phyloP scores from a whole-genome alignment of 306 rosid species.

The Calophaca sinica region DNA sequence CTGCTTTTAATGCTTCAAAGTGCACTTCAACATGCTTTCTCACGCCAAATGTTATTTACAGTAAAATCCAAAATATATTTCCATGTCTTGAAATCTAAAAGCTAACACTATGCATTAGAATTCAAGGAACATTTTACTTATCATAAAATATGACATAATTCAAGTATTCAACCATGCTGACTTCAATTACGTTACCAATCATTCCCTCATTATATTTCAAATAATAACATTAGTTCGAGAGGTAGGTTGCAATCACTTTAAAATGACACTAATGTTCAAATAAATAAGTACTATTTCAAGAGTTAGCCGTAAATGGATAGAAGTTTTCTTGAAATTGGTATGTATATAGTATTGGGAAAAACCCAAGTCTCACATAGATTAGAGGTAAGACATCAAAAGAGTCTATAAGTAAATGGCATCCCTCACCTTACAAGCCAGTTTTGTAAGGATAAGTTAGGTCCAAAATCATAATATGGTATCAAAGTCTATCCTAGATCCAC shows the following conservation, averaged over 20 bases:
- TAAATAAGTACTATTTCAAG: conserved; percentile 26
- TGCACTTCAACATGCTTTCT: conserved; percentile 24
- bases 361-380: too few species aligned
- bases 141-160: not conserved
- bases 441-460: too few species aligned
- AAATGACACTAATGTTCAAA: conserved; percentile 22
- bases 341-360: too few species aligned
- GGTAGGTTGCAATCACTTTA: not conserved
- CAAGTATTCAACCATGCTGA: conserved; percentile 34
- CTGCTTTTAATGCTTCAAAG: conserved; percentile 1
- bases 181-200: conserved; percentile 6
- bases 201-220: conserved; percentile 34
- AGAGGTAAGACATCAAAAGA: too few species aligned
- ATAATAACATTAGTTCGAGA: conserved; percentile 11
- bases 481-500: too few species aligned
- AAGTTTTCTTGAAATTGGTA: not conserved
- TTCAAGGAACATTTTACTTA: conserved; percentile 20
- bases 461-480: too few species aligned
- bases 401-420: too few species aligned
- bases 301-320: conserved; percentile 6
- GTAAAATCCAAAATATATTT: not conserved
- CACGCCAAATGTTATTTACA: not conserved
- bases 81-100: conserved; percentile 29
- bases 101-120: not conserved
- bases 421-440: too few species aligned